Evolutionary conservation across 2,329 filamentous ascomycete genomes (phyloP), one percentile per base, ranked within the genome.

Genomic region (Ophiostoma pallidulum): DNA sequence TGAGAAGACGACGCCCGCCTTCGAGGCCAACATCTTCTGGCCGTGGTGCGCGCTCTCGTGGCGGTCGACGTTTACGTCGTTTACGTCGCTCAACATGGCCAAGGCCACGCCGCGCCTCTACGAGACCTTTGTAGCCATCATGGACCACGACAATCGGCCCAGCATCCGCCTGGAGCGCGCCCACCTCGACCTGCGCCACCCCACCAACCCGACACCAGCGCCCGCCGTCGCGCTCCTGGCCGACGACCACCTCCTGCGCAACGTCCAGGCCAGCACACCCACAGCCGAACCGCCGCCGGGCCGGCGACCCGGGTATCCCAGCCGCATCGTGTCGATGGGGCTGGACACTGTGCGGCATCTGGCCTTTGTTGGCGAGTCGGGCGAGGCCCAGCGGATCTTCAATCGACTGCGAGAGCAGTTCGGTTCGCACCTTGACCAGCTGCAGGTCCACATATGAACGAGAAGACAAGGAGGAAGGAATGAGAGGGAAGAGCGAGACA

Each of bases 111-210:
- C 68, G 18, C 54, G 62, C 6, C 62, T 75, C 1, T 80, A 77
- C 47, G 73, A 80, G 48, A 60, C 66, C 0, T 78, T 79, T 51
- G 64, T 73, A 32, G 64, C 66, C 35, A 65, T 75, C 4, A 71
- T 70, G 19, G 60, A 67, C 41, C 64, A 63, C 14, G 60, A 72
- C 14, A 54, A 60, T 5, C 56, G 56, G 20, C 47, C 48, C 20
- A 59, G 64, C 1, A 59, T 71, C 32, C 57, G 58, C 8, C 58
- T 77, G 8, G 70, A 76, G 42, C 64, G 66, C 28, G 75, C 76
- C 0, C 77, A 80, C 53, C 63, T 80, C 4, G 66, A 72, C 24
- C 64, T 80, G 2, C 66, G 74, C 48, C 76, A 80, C 55, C 77
- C 77, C 0, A 70, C 70, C 0, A 63, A 64, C 3, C 76, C 77